Evolutionary conservation across 2,329 filamentous ascomycete genomes (phyloP).

Genomic region (Phaeosphaeriaceae sp.): DNA sequence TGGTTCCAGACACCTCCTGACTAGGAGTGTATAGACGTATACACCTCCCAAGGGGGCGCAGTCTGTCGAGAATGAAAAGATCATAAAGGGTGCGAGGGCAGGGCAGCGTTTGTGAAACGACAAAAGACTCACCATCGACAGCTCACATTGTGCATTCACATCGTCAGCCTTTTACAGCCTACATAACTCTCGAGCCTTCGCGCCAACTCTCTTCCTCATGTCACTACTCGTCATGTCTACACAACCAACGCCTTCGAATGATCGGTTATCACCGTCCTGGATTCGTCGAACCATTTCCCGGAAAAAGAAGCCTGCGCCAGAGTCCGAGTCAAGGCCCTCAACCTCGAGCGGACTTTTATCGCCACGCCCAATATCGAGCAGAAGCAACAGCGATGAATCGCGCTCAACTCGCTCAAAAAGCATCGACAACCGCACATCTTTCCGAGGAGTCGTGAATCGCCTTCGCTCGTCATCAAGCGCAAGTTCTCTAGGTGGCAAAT

Average conservation of each 20-base stretch:
- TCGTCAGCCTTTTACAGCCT: not conserved
- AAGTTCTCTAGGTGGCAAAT: slow-evolving; percentile 22
- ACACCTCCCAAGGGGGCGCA: slow-evolving; percentile 13
- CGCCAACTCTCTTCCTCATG: slow-evolving; percentile 13
- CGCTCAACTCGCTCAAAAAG: slow-evolving; percentile 29
- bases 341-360: slow-evolving; percentile 21
- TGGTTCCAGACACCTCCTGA: slow-evolving; percentile 4
- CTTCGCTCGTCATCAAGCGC: slow-evolving; percentile 38
- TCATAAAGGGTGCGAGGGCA: slow-evolving; percentile 10
- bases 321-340: slow-evolving; percentile 21
- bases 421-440: slow-evolving; percentile 26
- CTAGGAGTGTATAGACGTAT: not conserved
- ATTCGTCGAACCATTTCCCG: slow-evolving; percentile 25
- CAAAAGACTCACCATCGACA: not conserved
- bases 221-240: slow-evolving; percentile 37
- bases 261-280: slow-evolving; percentile 32
- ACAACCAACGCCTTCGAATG: slow-evolving; percentile 24
- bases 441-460: slow-evolving; percentile 32
- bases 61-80: slow-evolving; percentile 1
- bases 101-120: slow-evolving; percentile 8
- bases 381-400: slow-evolving; percentile 36
- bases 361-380: slow-evolving; percentile 23
- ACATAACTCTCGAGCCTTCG: not conserved
- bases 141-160: slow-evolving; percentile 1
- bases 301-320: slow-evolving; percentile 17